Base-by-base conservation (phyloP, 140 eudicot species). In the Flaveria floridana region DNA sequence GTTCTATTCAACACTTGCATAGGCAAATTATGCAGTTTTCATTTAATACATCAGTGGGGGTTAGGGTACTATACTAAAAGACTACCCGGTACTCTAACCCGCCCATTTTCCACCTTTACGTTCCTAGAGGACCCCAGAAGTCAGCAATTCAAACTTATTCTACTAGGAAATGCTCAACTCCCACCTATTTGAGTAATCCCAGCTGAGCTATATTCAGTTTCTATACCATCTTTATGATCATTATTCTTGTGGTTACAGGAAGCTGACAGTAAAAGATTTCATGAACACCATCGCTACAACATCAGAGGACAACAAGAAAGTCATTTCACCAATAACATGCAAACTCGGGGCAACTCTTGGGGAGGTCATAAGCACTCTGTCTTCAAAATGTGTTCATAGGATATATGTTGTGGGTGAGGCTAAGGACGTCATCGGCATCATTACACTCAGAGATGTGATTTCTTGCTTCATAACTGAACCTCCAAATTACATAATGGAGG, bases 391-490 rank as follows among this genome's bases (percentile, higher is more conserved):
- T 42, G 96, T 93, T 82, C 97, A 93, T 81, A 85, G 98, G 82
- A 88, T 93, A 68, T 88, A 93, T 59, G 91, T 88, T 23, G 88
- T 76, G 10, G 84, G 72, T 2, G 79, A 71, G 19, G 81, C 51
- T 13, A 76, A 82, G 28, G 87, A 86, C 58, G 88, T 90, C 2
- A 69, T 82, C 1, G 98, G 98, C 13, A 88, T 93, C 28, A 83
- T 93, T 63, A 93, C 98, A 2, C 96, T 93, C 28, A 79, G 98
- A 79, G 98, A 93, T 61, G 96, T 93, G 63, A 93, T 93, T 69
- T 88, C 98, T n/a, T 89, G 98, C 81, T 90, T 93, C 83, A 83
- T 93, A 55, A 81, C 26, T 8, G 98, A 93, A 76, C 97, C 98
- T 23, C 89, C 92, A 16, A 88, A 88, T 82, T 86, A 86, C 81